Evolutionary conservation across 495 filamentous ascomycete species (phyloP).

Genomic region (Glonium stellatum): DNA sequence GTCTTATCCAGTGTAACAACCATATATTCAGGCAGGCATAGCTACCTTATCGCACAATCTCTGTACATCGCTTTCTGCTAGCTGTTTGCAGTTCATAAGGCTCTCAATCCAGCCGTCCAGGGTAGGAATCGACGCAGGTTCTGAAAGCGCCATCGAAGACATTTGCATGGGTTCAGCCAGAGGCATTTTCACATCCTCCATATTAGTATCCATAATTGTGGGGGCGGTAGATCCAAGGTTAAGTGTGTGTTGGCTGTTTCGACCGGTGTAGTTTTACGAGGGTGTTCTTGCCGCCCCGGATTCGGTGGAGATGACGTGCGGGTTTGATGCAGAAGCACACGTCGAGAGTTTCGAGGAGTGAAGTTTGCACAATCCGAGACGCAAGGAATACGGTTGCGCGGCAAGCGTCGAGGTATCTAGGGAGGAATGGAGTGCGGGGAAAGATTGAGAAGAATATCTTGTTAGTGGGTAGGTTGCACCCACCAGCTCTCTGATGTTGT

Average conservation of each 20-base stretch:
- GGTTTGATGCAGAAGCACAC: background rate
- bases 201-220: slow-evolving; percentile 83
- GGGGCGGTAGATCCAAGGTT: background rate
- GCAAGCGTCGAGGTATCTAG: background rate
- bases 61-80: slow-evolving; percentile 90
- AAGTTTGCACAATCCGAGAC: background rate
- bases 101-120: slow-evolving; percentile 98
- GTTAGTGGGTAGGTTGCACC: background rate
- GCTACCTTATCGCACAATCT: slow-evolving; percentile 94
- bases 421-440: background rate
- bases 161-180: slow-evolving; percentile 60
- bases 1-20: background rate
- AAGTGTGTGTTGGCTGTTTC: slow-evolving; percentile 2
- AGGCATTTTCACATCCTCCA: slow-evolving; percentile 89
- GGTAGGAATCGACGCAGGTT: slow-evolving; percentile 83
- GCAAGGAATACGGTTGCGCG: background rate
- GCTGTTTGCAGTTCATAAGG: slow-evolving; percentile 97
- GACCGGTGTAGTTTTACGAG: slow-evolving; percentile 2
- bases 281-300: slow-evolving; percentile 18
- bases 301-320: slow-evolving; percentile 23
- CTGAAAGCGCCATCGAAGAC: slow-evolving; percentile 54
- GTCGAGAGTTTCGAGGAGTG: background rate
- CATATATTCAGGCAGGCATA: slow-evolving; percentile 13
- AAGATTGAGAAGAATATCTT: background rate
- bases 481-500: background rate